Evolutionary conservation across 495 filamentous ascomycete genomes (phyloP), one percentile per base, ranked within the genome.

Genomic region (Annulohypoxylon nitens): DNA sequence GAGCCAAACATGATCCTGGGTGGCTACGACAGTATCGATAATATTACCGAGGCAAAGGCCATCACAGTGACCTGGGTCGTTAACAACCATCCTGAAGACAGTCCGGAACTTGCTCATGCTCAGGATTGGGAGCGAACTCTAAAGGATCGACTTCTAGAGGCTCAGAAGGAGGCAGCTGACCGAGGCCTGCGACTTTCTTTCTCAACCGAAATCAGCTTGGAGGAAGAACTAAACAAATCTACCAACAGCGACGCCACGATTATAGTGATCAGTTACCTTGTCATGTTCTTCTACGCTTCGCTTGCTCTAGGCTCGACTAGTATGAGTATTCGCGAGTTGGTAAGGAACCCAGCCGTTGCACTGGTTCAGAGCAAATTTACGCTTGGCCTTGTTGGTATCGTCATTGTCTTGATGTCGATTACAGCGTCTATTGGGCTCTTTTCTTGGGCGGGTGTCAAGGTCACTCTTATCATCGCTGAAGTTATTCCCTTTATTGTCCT

Each of bases 221-320:
- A 98, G 76, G 86, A 97, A 77, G 96, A 99, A 76, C 85, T 94
- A 53, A 99, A 97, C 82, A 97, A 98, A 80, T 95, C 92, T 10
- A 97, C 93, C 39, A 99, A 99, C 79, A 98, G 96, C 2, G 96
- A 99, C 80, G 96, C 95, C 18, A 97, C 95, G 80, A 98, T 99
- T 71, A 90, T 99, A 12, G 91, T 97, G 47, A 92, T 98, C 81
- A 98, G 95, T 84, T 99, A 99, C 82, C 88, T 98, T 69, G 92
- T 97, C 81, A 99, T 99, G 96, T 98, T 99, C 78, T 79, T 99
- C 39, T 99, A 99, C 75, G 96, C 94, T 3, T 98, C 94, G 1
- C 76, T 99, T 37, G 94, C 96, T 3, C 82, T 99, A 3, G 97
- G 96, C 2, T 97, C 94, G 2, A 94, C 91, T 11, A 95, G 92